Base-by-base conservation (phyloP, 106 monocot genomes). In the Allium cepa region DNA sequence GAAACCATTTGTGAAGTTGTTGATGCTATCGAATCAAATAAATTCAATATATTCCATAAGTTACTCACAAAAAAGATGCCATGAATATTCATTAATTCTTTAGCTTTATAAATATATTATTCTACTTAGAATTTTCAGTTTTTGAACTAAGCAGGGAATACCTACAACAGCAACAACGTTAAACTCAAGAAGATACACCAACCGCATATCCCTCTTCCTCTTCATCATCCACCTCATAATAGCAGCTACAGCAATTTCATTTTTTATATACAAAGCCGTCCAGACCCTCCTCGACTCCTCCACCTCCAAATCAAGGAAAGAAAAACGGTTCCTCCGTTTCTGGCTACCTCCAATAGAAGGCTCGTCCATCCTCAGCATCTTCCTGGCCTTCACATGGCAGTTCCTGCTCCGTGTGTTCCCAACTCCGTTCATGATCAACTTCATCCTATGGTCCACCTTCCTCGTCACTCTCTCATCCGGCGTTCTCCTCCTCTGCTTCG, bases 311-410 rank as follows among this genome's bases (percentile, higher is more conserved):
- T 53, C 72, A 18, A 58, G 75, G 45, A 62, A 66, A 7, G 86
- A 84, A 76, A 69, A 67, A 1, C 79, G 79, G 9, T 63, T 71
- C 58, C 87, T 97, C 71, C 51, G 57, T 2, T 81, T 73, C 82
- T 97, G 97, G 97, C 84, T 97, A 10, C 97, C 92, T 1, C 97
- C 92, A 8, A 76, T 88, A 60, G 88, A 80, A 46, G 84, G 76
- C 17, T 68, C 89, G 26, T 77, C 83, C 8, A 47, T 83, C 50
- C 80, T 97, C 61, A 68, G 80, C 79, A 81, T 92, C 59, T 7
- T 87, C 70, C 80, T 97, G 26, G 89, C 92, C 67, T 97, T 92
- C 77, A 50, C 68, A 49, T 97, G 97, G 97, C 97, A 97, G 75
- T 80, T 76, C 72, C 69, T 79, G 7, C 74, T 97, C 58, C 92